These are phyloP conservation scores for Gillenia trifoliata DNA, from an alignment of 306 rosid genomes.

Conservation along the genomic window DNA sequence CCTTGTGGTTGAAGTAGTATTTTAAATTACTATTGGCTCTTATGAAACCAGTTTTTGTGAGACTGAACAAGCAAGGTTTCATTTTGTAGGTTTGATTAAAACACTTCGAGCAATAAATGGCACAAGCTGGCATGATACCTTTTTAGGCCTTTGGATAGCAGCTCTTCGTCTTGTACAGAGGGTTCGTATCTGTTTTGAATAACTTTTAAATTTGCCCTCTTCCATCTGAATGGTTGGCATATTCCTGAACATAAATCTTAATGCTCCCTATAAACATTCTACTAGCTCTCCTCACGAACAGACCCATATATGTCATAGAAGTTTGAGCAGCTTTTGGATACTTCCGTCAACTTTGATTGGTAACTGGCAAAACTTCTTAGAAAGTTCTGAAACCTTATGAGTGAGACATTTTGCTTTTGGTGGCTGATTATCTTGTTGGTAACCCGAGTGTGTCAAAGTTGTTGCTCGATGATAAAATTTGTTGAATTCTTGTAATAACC, in stretches of 20 bases:
- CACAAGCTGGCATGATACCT: constrained; percentile 91
- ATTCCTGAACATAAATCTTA: not conserved
- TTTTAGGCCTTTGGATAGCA: constrained; percentile 91
- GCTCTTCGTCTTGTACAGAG: constrained; percentile 92
- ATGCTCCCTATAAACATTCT: not conserved
- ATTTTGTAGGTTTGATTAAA: constrained; percentile 68
- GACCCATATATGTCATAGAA: not conserved
- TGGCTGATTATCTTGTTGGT: not conserved
- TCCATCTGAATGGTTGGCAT: not conserved
- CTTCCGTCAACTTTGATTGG: not conserved
- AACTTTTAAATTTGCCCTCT: not conserved
- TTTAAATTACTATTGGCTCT: constrained; percentile 17
- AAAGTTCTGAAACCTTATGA: not conserved
- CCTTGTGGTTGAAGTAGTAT: constrained; percentile 7
- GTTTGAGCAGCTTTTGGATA: not conserved
- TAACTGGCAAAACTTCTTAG: not conserved
- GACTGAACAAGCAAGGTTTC: constrained; percentile 14
- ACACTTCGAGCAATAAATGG: constrained; percentile 92
- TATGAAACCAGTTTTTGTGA: constrained; percentile 9
- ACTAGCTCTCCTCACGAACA: not conserved
- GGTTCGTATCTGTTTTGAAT: constrained; percentile 47
- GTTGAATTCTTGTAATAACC: not conserved
- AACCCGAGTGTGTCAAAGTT: not conserved
- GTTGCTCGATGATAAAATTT: not conserved
- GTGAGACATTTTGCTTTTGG: not conserved